Evolutionary conservation across 495 filamentous ascomycete genomes (phyloP).

Genomic region (Cetradonia linearis): DNA sequence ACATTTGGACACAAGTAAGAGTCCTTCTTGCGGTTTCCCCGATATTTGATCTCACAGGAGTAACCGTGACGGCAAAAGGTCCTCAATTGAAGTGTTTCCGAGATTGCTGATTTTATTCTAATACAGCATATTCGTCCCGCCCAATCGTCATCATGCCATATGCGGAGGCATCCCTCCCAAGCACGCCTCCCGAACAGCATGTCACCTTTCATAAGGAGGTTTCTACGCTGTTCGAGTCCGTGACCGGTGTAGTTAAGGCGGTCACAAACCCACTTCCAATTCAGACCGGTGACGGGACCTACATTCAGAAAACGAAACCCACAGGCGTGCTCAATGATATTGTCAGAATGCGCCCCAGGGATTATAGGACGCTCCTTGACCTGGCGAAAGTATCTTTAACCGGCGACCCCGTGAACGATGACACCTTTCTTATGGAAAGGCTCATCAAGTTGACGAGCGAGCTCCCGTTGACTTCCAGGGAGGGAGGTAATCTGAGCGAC

Average conservation of each 20-base stretch:
- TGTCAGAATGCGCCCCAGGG: conserved; percentile 31
- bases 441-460: conserved; percentile 41
- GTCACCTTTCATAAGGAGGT: conserved; percentile 18
- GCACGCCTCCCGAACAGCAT: conserved; percentile 14
- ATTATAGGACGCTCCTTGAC: conserved; percentile 40
- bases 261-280: conserved; percentile 52
- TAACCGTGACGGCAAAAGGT: neutral
- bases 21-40: neutral
- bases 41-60: neutral
- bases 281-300: conserved; percentile 53
- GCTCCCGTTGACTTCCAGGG: conserved; percentile 45
- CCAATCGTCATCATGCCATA: conserved; percentile 2
- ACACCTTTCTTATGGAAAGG: conserved; percentile 50
- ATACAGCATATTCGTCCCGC: neutral
- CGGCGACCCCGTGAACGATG: conserved; percentile 79
- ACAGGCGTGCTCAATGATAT: conserved; percentile 34
- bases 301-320: conserved; percentile 29
- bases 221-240: conserved; percentile 36
- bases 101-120: neutral
- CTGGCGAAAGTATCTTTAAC: conserved; percentile 57
- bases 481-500: conserved; percentile 45
- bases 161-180: conserved; percentile 4
- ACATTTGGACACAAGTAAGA: neutral
- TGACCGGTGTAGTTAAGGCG: conserved; percentile 47
- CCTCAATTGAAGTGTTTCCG: neutral